Evolutionary conservation across 108 stramenopile species (phyloP).

Genomic region (Fragilaria radians): DNA sequence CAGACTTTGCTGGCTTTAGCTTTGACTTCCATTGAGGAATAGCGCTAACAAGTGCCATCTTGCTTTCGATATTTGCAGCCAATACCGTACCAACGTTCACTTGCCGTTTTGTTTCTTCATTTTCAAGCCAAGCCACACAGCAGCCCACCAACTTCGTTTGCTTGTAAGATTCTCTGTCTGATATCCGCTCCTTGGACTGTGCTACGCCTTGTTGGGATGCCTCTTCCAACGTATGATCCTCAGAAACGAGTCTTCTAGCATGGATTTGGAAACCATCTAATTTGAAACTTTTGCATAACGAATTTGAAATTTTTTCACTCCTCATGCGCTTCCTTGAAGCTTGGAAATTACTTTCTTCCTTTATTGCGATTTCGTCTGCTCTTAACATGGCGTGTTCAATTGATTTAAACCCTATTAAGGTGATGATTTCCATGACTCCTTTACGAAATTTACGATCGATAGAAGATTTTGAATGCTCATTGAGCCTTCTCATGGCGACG

Average conservation of each 20-base stretch:
- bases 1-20: not conserved
- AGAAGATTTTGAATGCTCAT: not conserved
- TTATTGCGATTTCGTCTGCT: conserved; percentile 2
- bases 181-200: not conserved
- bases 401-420: conserved; percentile 25
- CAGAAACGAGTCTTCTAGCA: not conserved
- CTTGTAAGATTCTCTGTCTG: not conserved
- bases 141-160: not conserved
- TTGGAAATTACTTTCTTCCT: not conserved
- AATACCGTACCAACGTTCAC: not conserved
- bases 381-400: conserved; percentile 22
- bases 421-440: conserved; percentile 13
- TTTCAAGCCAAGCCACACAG: not conserved
- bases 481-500: conserved; percentile 17
- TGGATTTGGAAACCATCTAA: not conserved
- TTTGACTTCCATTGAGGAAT: not conserved
- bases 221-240: not conserved
- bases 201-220: not conserved
- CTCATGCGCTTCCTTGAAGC: not conserved
- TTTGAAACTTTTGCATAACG: not conserved
- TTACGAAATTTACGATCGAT: conserved; percentile 11
- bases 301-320: not conserved
- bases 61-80: not conserved
- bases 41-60: not conserved
- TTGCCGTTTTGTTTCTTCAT: not conserved